These are phyloP conservation scores for Sphenostylis stenocarpa DNA, from an alignment of 306 rosid species.

Conservation along the genomic window DNA sequence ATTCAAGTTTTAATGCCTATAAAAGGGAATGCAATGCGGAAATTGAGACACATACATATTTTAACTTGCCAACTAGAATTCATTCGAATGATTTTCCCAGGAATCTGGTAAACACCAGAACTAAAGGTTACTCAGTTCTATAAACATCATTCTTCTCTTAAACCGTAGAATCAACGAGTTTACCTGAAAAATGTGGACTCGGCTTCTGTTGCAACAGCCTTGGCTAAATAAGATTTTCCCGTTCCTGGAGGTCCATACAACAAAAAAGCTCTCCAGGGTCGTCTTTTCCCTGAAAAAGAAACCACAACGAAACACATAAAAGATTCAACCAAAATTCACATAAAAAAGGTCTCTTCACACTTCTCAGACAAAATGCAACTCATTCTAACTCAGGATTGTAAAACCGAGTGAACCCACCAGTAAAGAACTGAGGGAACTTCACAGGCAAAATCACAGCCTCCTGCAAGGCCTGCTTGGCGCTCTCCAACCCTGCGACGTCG, in stretches of 20 bases:
- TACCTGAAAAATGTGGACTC: conserved; percentile 98
- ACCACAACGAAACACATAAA: neutral
- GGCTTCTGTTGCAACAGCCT: conserved; percentile 99
- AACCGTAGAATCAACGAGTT: neutral
- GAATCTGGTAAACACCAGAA: neutral
- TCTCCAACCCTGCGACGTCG: conserved; percentile 96
- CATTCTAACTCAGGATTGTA: neutral
- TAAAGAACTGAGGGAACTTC: conserved; percentile 94
- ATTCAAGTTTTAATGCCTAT: conserved; percentile 8
- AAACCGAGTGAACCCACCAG: conserved; percentile 51
- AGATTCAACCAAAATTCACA: neutral
- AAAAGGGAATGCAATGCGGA: neutral
- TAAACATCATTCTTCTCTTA: neutral
- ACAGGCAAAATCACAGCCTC: conserved; percentile 98
- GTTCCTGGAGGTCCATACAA: conserved; percentile 99
- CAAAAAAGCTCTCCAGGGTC: conserved; percentile 93
- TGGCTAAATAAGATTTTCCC: conserved; percentile 96
- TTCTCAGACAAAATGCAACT: neutral
- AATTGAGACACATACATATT: conserved; percentile 5
- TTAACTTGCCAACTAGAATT: conserved; percentile 1
- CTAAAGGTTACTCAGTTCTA: neutral
- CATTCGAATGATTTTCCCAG: neutral
- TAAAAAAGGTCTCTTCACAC: neutral
- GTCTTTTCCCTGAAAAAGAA: conserved; percentile 70
- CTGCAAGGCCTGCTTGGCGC: conserved; percentile 95